Evolutionary conservation across 2,329 filamentous ascomycete species (phyloP).

Genomic region (Aspergillus ustus): DNA sequence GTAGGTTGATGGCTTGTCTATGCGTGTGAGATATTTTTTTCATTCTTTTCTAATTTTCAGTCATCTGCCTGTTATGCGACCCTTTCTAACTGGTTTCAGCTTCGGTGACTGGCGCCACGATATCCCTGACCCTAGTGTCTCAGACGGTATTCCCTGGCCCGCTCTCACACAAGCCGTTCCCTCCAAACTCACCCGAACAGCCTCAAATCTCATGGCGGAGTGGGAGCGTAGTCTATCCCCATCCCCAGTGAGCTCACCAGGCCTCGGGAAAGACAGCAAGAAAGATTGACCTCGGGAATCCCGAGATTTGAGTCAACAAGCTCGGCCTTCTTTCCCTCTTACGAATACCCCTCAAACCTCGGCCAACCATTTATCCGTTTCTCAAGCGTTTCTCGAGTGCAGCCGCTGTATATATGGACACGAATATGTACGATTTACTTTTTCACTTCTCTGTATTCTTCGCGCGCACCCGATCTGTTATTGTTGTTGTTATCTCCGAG

Average conservation of each 20-base stretch:
- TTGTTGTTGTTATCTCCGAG: neutral
- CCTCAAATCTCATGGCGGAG: constrained; percentile 85
- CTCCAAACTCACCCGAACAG: constrained; percentile 77
- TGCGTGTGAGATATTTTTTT: constrained; percentile 21
- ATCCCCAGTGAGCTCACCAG: constrained; percentile 38
- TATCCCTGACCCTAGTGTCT: constrained; percentile 36
- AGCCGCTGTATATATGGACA: constrained; percentile 27
- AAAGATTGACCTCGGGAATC: constrained; percentile 30
- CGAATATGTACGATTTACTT: constrained; percentile 22
- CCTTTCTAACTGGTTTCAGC: constrained; percentile 39
- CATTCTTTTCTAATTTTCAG: neutral
- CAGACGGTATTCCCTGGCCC: constrained; percentile 64
- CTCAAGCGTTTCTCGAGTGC: constrained; percentile 1
- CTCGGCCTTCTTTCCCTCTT: constrained; percentile 3
- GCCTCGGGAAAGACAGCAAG: constrained; percentile 35
- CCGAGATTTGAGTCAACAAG: neutral
- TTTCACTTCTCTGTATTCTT: constrained; percentile 18
- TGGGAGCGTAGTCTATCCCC: constrained; percentile 81
- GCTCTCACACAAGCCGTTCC: constrained; percentile 74
- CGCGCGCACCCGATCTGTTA: constrained; percentile 1
- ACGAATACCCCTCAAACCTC: neutral
- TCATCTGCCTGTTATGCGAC: neutral
- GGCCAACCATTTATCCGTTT: constrained; percentile 1
- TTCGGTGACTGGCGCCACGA: constrained; percentile 44
- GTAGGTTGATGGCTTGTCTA: constrained; percentile 41